Evolutionary conservation across 2,329 filamentous ascomycete species (phyloP).

Genomic region (Allantophomopsis lycopodina): DNA sequence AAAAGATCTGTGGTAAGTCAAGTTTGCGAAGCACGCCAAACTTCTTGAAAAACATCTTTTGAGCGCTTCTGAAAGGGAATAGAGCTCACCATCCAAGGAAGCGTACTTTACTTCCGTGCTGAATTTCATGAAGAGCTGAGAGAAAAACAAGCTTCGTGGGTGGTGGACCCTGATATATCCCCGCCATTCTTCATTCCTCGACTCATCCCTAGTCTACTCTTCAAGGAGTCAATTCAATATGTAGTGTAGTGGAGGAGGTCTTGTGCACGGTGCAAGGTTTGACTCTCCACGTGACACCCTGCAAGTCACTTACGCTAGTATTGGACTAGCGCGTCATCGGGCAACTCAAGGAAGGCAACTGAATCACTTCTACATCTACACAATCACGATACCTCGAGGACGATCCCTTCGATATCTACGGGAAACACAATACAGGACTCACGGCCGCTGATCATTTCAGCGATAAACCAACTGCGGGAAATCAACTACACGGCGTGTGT

Average conservation of each 20-base stretch:
- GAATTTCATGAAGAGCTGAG: conserved; percentile 12
- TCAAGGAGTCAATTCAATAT: no score
- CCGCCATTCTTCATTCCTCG: conserved; percentile 4
- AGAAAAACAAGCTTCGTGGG: conserved; percentile 13
- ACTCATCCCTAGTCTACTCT: no score
- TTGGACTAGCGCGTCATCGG: not conserved
- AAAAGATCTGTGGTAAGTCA: no score
- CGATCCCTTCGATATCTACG: no score
- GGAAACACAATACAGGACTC: no score
- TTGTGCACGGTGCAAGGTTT: not conserved
- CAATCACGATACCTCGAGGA: not conserved
- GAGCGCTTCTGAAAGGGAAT: conserved; percentile 5
- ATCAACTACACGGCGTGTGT: no score
- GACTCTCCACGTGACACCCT: not conserved
- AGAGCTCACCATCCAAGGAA: conserved; percentile 75
- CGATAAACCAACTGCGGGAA: no score
- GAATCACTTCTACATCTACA: not conserved
- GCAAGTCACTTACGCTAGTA: not conserved
- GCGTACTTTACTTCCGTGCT: conserved; percentile 57
- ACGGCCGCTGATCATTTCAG: no score
- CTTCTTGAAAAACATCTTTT: conserved; percentile 1
- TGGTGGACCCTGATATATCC: conserved; percentile 13
- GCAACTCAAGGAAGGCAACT: not conserved
- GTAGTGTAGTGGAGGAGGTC: no score
- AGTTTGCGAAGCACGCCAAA: not conserved